A percentile compares a stretch with the other conserved stretches of the same genome.
Conservation (phyloP, 345 rosid species). For the Syzygium grande region DNA sequence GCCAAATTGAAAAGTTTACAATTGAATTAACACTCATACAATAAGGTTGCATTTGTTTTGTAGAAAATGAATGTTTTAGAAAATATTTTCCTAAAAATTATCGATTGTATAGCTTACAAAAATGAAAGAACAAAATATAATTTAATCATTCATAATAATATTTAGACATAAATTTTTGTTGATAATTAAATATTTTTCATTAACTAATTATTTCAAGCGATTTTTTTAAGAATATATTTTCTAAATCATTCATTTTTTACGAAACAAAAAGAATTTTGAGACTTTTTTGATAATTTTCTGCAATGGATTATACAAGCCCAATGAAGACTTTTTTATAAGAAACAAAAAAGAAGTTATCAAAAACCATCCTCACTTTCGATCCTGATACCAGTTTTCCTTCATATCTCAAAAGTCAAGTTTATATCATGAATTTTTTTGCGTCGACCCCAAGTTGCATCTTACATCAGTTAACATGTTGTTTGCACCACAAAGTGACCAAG, state of each 20-base stretch:
- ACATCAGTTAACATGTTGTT: not conserved
- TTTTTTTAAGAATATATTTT: not conserved
- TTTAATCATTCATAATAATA: not conserved
- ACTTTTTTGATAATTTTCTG: not conserved
- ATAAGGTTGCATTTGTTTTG: not conserved
- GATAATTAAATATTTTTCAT: not conserved
- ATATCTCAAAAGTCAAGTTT: not conserved
- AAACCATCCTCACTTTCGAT: not conserved
- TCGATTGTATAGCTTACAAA: not conserved
- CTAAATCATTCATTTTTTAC: not conserved
- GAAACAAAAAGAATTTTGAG: not conserved
- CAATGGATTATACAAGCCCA: not conserved
- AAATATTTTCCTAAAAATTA: not conserved
- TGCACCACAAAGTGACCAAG: too few relatives aligned
- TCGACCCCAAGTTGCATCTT: not conserved
- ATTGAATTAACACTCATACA: rapidly evolving
- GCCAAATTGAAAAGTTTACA: not conserved
- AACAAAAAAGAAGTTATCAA: not conserved
- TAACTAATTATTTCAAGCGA: not conserved
- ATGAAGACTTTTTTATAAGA: not conserved
- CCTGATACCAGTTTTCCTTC: not conserved
- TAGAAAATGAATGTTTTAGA: rapidly evolving
- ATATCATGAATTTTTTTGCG: not conserved
- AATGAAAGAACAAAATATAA: rapidly evolving
- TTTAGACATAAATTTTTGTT: not conserved